phyloP scores from a whole-genome alignment of 441 rosid genomes.

The Croton laevigatus region DNA sequence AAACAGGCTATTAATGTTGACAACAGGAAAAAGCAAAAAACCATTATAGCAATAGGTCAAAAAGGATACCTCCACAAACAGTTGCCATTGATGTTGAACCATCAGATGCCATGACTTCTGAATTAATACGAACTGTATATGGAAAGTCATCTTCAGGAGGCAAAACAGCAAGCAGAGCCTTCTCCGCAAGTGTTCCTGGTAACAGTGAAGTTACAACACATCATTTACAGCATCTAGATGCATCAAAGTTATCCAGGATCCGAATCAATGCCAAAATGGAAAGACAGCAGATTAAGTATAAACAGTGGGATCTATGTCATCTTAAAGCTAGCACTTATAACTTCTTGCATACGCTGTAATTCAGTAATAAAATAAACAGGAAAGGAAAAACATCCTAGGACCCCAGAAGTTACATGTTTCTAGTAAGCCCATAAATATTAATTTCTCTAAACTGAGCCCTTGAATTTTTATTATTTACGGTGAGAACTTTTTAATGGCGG shows the following conservation, averaged over 20 bases:
- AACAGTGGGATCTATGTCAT: background rate
- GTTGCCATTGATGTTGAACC: conserved; percentile 99
- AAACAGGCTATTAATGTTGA: conserved; percentile 10
- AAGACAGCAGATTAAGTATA: background rate
- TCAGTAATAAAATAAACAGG: too few relatives aligned
- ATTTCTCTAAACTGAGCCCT: background rate
- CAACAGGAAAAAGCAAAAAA: background rate
- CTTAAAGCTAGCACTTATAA: background rate
- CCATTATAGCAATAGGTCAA: conserved; percentile 11
- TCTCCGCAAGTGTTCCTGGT: conserved; percentile 95
- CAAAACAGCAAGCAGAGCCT: conserved; percentile 89
- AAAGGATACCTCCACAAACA: conserved; percentile 82
- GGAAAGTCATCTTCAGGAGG: conserved; percentile 84
- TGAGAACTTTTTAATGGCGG: background rate
- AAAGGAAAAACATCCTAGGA: background rate
- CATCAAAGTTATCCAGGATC: background rate
- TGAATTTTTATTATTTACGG: too few relatives aligned
- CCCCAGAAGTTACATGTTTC: background rate
- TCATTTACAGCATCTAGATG: conserved; percentile 6
- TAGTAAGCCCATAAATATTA: background rate
- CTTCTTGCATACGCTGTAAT: too few relatives aligned
- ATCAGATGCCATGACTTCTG: conserved; percentile 99
- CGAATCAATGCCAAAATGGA: background rate
- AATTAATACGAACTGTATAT: conserved; percentile 79
- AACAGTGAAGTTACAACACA: conserved; percentile 22